phyloP scores from a whole-genome alignment of 768 basidiomycete species.

The Pulveroboletus frians region DNA sequence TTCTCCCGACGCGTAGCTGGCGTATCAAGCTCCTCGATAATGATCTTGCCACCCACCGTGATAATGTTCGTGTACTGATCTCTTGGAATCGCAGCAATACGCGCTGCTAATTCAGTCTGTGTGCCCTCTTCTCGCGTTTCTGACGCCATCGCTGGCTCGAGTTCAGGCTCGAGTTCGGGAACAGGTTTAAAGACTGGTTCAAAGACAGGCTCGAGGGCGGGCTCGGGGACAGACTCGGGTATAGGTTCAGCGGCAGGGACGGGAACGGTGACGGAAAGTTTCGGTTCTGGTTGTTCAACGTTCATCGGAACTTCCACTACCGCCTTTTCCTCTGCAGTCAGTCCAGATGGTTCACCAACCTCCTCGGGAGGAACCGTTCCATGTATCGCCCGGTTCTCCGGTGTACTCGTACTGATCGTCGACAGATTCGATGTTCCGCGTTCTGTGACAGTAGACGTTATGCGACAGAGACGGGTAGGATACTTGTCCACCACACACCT shows the following conservation, averaged over 20 bases:
- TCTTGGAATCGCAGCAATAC: conserved; percentile 24
- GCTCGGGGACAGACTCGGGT: not conserved
- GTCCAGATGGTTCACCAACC: conserved; percentile 22
- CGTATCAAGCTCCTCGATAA: conserved; percentile 70
- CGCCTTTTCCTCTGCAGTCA: conserved; percentile 15
- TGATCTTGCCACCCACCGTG: conserved; percentile 44
- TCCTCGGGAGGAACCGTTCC: conserved; percentile 24
- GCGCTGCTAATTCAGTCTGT: conserved; percentile 21
- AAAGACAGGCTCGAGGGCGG: not conserved
- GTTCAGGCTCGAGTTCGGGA: not conserved
- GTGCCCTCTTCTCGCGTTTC: conserved; percentile 7
- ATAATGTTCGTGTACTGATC: conserved; percentile 29
- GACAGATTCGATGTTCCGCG: conserved; percentile 42
- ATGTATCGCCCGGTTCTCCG: conserved; percentile 41
- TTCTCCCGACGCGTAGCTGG: conserved; percentile 63
- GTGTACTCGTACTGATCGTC: conserved; percentile 40
- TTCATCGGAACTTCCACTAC: conserved; percentile 15
- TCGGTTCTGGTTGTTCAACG: conserved; percentile 10
- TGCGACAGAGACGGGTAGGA: not conserved
- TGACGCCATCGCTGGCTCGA: not conserved
- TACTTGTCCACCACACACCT: conserved; percentile 27
- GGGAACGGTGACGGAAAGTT: not conserved
- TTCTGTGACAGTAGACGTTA: conserved; percentile 17
- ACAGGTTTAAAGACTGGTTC: not conserved
- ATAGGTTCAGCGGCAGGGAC: not conserved